Evolutionary conservation across 179 eudicot species (phyloP).

Genomic region (Silene vulgaris): DNA sequence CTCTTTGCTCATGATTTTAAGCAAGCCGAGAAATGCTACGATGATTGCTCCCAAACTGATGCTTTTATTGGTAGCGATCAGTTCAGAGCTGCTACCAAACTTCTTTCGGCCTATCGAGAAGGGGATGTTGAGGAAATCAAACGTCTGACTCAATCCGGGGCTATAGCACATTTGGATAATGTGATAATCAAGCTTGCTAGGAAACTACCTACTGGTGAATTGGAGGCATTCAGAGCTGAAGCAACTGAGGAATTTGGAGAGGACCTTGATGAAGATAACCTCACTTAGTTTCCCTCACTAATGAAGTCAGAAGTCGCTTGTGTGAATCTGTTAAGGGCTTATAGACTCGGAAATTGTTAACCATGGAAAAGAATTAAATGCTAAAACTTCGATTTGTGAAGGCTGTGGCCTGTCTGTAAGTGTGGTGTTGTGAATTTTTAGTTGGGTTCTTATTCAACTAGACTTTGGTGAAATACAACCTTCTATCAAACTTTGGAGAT

Average conservation of each 20-base stretch:
- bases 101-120: slow-evolving; percentile 64
- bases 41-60: slow-evolving; percentile 78
- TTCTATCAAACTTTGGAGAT: background rate
- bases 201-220: slow-evolving; percentile 78
- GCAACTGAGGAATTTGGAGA: slow-evolving; percentile 39
- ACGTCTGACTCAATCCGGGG: slow-evolving; percentile 53
- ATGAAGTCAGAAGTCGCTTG: background rate
- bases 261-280: slow-evolving; percentile 73
- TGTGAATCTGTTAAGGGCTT: background rate
- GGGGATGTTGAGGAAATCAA: slow-evolving; percentile 75
- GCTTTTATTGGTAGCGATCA: slow-evolving; percentile 75
- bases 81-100: slow-evolving; percentile 57
- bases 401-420: background rate
- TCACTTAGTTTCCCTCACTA: slow-evolving; percentile 35
- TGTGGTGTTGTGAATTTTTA: no score
- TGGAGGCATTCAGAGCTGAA: slow-evolving; percentile 34
- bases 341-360: background rate
- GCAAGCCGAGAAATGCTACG: slow-evolving; percentile 80
- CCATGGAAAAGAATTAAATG: background rate
- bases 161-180: slow-evolving; percentile 60
- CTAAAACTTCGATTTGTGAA: background rate
- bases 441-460: no score
- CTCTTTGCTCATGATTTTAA: slow-evolving; percentile 70
- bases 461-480: background rate
- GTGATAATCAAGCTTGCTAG: slow-evolving; percentile 69